Evolutionary conservation across 2,329 filamentous ascomycete genomes (phyloP), one percentile per base, ranked within the genome.

Genomic region (Colletotrichum sublineola): DNA sequence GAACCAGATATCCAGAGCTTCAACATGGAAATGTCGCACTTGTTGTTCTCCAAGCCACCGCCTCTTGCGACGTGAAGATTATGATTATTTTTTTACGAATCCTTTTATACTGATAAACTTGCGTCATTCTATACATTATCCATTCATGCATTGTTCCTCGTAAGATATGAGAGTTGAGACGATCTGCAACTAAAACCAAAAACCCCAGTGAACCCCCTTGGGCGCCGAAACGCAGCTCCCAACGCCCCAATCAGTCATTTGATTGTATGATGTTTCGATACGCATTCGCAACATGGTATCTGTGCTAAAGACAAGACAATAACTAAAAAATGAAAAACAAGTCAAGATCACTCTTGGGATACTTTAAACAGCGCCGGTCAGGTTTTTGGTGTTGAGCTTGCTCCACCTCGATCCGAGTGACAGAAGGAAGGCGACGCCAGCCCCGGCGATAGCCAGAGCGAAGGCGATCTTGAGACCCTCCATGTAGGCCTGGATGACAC

Each of bases 401-500:
- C 48, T 36, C 84, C 84, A 86, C 36, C 78, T 78, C 11, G 80
- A 81, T 36, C 73, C 77, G 5, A 83, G 69, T 20, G 77, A 77
- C 24, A 84, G 67, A 4, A 84, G 44, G 5, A 82, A 78, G 0
- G 84, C 80, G 36, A 86, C 64, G 3, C 84, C 84, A 2, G 81
- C 84, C 40, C 84, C 86, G 5, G 91, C 78, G 29, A 86, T 83
- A 18, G 86, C 85, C 74, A 91, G 83, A 12, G 89, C 91, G 50
- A 91, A 88, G 5, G 86, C 84, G 9, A 92, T 90, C 77, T 91
- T 90, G 75, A 92, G 88, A 0, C 89, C 88, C 65, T 88, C 81
- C 75, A 88, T 92, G 81, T 94, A 94, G 0, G 89, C 90, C 0
- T 79, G 74, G 36, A 92, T 83, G 52, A 93, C 89, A 0, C 84